Conservation (phyloP, 371 early-diverging fungal genomes). For the Umbelopsis sp. region DNA sequence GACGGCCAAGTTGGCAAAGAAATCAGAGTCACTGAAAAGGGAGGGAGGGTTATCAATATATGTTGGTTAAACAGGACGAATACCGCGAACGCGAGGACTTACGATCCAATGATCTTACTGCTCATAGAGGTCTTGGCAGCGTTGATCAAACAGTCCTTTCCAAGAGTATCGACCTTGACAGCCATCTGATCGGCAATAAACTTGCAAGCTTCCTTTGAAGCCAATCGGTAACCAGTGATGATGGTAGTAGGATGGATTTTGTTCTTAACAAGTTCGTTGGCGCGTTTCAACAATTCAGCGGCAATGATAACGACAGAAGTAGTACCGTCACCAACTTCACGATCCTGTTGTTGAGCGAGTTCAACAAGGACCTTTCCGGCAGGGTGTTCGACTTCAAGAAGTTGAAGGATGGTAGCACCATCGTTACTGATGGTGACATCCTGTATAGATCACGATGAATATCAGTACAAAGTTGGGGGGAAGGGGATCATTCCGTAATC, state of each 20-base stretch:
- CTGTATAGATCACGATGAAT: conserved; percentile 41
- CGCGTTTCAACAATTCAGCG: conserved; percentile 95
- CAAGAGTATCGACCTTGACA: conserved; percentile 90
- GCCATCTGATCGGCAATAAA: conserved; percentile 98
- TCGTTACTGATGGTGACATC: conserved; percentile 99
- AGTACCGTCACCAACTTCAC: conserved; percentile 99
- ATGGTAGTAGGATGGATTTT: conserved; percentile 99
- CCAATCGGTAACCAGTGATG: conserved; percentile 97
- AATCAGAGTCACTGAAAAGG: conserved; percentile 79
- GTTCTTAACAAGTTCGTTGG: conserved; percentile 96
- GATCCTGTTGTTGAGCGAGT: conserved; percentile 99
- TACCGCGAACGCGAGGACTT: conserved; percentile 33
- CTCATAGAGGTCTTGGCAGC: conserved; percentile 99
- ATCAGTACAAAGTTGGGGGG: conserved; percentile 10
- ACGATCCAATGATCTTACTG: conserved; percentile 97
- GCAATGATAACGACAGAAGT: conserved; percentile 99
- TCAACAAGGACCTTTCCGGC: conserved; percentile 98
- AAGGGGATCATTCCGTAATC: neutral
- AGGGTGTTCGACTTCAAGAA: conserved; percentile 98
- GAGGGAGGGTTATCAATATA: conserved; percentile 14
- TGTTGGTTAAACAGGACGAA: neutral
- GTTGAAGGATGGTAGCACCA: conserved; percentile 99
- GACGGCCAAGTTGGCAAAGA: conserved; percentile 97
- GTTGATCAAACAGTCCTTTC: conserved; percentile 92
- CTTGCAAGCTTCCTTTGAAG: conserved; percentile 98